phyloP scores from a whole-genome alignment of 495 filamentous ascomycete species.

The Sabuloglossum arenarium region DNA sequence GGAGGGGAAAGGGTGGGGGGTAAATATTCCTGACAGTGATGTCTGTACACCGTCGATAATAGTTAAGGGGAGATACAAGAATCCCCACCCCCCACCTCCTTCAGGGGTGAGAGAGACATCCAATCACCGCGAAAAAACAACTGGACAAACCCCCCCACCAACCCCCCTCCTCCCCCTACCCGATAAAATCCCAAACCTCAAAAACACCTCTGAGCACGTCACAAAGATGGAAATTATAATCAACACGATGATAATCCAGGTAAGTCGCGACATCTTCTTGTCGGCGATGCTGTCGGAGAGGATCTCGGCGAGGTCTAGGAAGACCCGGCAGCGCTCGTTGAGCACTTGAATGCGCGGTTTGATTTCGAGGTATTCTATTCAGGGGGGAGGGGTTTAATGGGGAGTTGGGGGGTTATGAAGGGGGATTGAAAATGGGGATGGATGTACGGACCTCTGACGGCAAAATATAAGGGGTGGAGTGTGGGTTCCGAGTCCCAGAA shows the following conservation, averaged over 20 bases:
- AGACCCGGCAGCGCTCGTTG: slow-evolving; percentile 91
- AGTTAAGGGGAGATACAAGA: too few relatives aligned
- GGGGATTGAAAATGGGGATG: neutral
- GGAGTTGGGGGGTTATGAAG: neutral
- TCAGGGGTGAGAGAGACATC: too few relatives aligned
- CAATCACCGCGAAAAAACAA: too few relatives aligned
- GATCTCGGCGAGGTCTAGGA: slow-evolving; percentile 91
- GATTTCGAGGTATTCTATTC: slow-evolving; percentile 80
- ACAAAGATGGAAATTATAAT: slow-evolving; percentile 82
- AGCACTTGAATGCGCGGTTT: slow-evolving; percentile 83
- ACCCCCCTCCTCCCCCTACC: neutral
- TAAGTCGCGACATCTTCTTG: slow-evolving; percentile 81
- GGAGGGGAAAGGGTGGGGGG: too few relatives aligned
- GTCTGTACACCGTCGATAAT: too few relatives aligned
- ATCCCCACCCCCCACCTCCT: too few relatives aligned
- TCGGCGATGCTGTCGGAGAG: slow-evolving; percentile 81
- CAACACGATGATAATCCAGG: slow-evolving; percentile 94
- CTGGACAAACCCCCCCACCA: neutral
- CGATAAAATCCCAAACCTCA: slow-evolving; percentile 61
- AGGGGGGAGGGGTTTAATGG: neutral
- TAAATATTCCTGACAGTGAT: too few relatives aligned
- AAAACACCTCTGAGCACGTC: slow-evolving; percentile 69
- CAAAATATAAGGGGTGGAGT: slow-evolving; percentile 80
- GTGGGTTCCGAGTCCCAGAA: slow-evolving; percentile 97
- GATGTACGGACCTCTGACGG: slow-evolving; percentile 35